Base-by-base conservation (phyloP, 768 basidiomycete species). In the Cystofilobasidium ferigula region DNA sequence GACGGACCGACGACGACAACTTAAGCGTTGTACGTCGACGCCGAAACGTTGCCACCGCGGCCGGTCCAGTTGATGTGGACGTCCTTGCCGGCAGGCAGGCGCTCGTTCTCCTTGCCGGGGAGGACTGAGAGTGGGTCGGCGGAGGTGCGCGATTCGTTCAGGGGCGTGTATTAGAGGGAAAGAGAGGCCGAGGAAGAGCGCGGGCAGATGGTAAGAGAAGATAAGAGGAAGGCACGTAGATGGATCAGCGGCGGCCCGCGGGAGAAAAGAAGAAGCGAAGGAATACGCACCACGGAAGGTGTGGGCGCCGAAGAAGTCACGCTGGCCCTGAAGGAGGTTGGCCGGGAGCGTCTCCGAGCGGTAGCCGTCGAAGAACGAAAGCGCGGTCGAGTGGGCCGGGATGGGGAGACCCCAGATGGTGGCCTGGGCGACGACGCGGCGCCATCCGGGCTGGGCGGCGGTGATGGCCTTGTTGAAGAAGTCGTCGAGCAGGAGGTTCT, bases 21-120 rank as follows among this genome's bases (percentile, higher is more conserved):
- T 71, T 80, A 86, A 69, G 83, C 86, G 71, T 78, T 78, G 82
- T 98, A 98, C 60, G 86, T 84, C 69, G 84, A 86, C 43, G 92
- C 87, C 62, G 94, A 90, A 64, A 94, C 91, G 71, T 86, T 90
- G 70, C 94, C 94, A 59, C 94, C 94, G 71, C 90, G 89, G 54
- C 94, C 94, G 71, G 93, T 98, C 94, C 94, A 98, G 82, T 95
- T 97, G 80, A 94, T 81, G 80, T 99, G 94, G 76, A 97, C 91
- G 75, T 94, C 89, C 78, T 88, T 79, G 75, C 84, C 86, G 66
- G 82, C 73, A 78, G 84, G 83, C 78, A 94, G 85, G 74, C 79
- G 85, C 58, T 81, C 81, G 77, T 89, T 94, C 79, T 91, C 92
- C 79, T 88, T 87, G 62, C 93, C 91, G 63, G 91, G 86, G 42